Evolutionary conservation across 192 early-diverging fungal genomes (phyloP).

Genomic region (Phlyctochytrium planicorne): DNA sequence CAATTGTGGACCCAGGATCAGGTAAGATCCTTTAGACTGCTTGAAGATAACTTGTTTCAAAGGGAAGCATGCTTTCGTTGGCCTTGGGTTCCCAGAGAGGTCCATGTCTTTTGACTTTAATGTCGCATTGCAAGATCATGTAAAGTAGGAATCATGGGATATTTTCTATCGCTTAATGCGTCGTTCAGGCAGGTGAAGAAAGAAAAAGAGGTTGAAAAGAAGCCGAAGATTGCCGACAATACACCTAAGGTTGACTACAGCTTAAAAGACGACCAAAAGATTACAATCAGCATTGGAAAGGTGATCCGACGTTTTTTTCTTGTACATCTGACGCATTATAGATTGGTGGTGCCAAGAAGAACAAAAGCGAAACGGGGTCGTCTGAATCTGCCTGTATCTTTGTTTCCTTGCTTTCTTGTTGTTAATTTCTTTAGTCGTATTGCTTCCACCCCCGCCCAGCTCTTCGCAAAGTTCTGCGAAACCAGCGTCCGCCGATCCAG

Average conservation of each 20-base stretch:
- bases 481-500: not conserved
- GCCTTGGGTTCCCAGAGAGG: slow-evolving; percentile 82
- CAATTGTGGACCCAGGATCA: slow-evolving; percentile 61
- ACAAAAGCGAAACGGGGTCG: not conserved
- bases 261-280: slow-evolving; percentile 76
- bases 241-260: slow-evolving; percentile 72
- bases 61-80: slow-evolving; percentile 81
- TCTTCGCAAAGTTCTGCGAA: not conserved
- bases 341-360: slow-evolving; percentile 1
- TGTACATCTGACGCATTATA: not conserved
- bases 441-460: slow-evolving; percentile 23
- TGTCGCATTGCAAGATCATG: slow-evolving; percentile 81
- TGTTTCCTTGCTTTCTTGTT: not conserved
- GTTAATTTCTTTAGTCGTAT: not conserved
- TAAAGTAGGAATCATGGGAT: slow-evolving; percentile 50
- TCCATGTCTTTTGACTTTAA: slow-evolving; percentile 87
- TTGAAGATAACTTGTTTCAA: too few species aligned
- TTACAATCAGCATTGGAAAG: slow-evolving; percentile 70
- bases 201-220: slow-evolving; percentile 16
- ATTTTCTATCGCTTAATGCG: not conserved
- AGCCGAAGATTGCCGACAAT: slow-evolving; percentile 3
- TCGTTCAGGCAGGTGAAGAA: slow-evolving; percentile 40
- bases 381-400: not conserved
- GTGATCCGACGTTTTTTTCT: slow-evolving; percentile 24
- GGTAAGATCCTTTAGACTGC: slow-evolving; percentile 34